Conservation (phyloP, 306 rosid genomes). For the Mimosa pudica region DNA sequence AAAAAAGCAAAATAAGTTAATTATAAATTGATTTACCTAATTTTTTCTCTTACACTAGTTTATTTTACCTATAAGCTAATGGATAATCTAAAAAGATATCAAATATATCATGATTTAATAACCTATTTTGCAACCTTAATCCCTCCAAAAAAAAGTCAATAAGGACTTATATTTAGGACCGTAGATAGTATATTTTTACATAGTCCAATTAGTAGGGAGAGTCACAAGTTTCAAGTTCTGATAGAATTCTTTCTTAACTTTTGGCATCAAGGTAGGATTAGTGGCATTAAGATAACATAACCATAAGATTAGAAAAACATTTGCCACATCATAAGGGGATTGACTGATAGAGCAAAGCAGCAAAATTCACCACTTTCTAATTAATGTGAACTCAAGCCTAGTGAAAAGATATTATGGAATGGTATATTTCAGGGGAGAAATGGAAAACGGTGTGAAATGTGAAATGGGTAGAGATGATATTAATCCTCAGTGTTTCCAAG, state of each 20-base stretch:
- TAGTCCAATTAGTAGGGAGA: background rate
- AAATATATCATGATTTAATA: too few species aligned
- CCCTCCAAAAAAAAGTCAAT: too few species aligned
- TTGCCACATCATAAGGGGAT: background rate
- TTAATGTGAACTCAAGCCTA: constrained; percentile 25
- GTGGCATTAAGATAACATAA: background rate
- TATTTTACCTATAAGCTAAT: too few species aligned
- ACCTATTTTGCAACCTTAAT: too few species aligned
- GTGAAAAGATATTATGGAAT: constrained; percentile 1
- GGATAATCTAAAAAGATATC: too few species aligned
- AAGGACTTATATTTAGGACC: too few species aligned
- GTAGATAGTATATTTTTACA: too few species aligned
- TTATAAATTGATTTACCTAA: too few species aligned
- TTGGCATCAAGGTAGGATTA: background rate
- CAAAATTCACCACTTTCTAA: background rate
- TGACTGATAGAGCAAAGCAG: background rate
- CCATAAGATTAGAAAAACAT: background rate
- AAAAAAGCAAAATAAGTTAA: too few species aligned
- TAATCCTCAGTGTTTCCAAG: constrained; percentile 45
- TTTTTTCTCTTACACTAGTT: too few species aligned
- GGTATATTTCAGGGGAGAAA: constrained; percentile 12
- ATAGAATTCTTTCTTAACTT: background rate
- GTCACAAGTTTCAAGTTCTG: too few species aligned
- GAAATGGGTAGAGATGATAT: constrained; percentile 15
- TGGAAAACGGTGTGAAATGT: background rate